phyloP scores from a whole-genome alignment of 2,329 filamentous ascomycete genomes.

The Epichloe gansuensis region DNA sequence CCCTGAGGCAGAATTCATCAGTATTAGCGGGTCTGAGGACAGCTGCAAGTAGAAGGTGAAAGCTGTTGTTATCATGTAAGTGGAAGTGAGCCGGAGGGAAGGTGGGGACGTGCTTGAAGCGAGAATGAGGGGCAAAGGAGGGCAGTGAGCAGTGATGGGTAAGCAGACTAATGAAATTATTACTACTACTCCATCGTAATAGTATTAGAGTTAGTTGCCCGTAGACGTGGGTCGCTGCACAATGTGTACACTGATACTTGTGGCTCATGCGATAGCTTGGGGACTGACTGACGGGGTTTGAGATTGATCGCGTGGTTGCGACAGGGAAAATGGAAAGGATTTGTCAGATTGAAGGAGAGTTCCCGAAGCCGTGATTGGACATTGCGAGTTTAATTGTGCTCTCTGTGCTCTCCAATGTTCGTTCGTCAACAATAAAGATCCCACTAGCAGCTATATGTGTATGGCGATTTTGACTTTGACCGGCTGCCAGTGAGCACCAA shows the following conservation, averaged over 20 bases:
- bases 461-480: background rate
- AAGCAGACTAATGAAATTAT: background rate
- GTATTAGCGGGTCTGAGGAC: background rate
- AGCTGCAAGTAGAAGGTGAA: constrained; percentile 6
- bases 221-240: too few relatives aligned
- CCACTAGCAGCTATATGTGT: background rate
- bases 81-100: background rate
- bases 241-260: too few relatives aligned
- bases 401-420: too few relatives aligned
- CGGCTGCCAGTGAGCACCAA: background rate
- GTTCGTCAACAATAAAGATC: background rate
- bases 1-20: background rate
- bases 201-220: too few relatives aligned
- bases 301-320: too few relatives aligned
- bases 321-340: too few relatives aligned
- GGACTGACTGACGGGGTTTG: too few relatives aligned
- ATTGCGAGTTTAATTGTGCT: too few relatives aligned
- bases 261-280: too few relatives aligned
- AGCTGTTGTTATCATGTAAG: constrained; percentile 1
- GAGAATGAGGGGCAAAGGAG: background rate
- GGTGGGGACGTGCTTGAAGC: background rate
- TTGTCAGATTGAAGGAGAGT: too few relatives aligned
- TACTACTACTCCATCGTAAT: too few relatives aligned
- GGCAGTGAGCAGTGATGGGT: background rate
- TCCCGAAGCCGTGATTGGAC: too few relatives aligned